These are phyloP conservation scores for Vicia villosa DNA, from an alignment of 306 rosid genomes.

Conservation along the genomic window DNA sequence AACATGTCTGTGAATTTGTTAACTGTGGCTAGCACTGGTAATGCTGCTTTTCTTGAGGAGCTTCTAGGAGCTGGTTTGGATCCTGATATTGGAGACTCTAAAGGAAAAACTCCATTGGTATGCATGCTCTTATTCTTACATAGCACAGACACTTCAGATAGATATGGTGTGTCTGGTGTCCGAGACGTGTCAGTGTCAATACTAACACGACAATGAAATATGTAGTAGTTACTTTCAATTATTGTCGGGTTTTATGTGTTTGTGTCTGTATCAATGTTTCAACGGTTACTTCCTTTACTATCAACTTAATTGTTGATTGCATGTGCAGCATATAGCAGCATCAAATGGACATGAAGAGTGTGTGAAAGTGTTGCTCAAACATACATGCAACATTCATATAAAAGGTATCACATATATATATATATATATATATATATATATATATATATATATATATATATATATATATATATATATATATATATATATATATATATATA, in stretches of 20 bases:
- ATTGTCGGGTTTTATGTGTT: neutral
- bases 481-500: too few relatives aligned
- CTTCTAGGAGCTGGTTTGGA: slow-evolving; percentile 78
- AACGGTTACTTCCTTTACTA: neutral
- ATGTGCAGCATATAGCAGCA: slow-evolving; percentile 75
- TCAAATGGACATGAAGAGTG: slow-evolving; percentile 77
- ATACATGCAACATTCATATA: slow-evolving; percentile 59
- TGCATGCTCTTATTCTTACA: slow-evolving; percentile 30
- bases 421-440: too few relatives aligned
- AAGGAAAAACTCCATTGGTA: slow-evolving; percentile 84
- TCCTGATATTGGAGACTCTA: slow-evolving; percentile 70
- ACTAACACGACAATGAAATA: neutral
- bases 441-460: too few relatives aligned
- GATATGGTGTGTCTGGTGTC: neutral
- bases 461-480: too few relatives aligned
- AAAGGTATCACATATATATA: slow-evolving; percentile 54
- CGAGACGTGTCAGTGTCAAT: neutral
- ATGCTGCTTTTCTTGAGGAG: slow-evolving; percentile 77
- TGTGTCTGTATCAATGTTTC: neutral
- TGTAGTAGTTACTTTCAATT: neutral
- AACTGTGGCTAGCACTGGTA: slow-evolving; percentile 63
- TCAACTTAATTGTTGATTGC: slow-evolving; percentile 13
- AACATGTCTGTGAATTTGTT: slow-evolving; percentile 52
- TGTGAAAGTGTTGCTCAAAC: slow-evolving; percentile 66
- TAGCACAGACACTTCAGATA: neutral